A percentile compares a stretch with the other conserved stretches of the same genome.
phyloP scores from a whole-genome alignment of 495 filamentous ascomycete genomes.

The Daldinia loculata region DNA sequence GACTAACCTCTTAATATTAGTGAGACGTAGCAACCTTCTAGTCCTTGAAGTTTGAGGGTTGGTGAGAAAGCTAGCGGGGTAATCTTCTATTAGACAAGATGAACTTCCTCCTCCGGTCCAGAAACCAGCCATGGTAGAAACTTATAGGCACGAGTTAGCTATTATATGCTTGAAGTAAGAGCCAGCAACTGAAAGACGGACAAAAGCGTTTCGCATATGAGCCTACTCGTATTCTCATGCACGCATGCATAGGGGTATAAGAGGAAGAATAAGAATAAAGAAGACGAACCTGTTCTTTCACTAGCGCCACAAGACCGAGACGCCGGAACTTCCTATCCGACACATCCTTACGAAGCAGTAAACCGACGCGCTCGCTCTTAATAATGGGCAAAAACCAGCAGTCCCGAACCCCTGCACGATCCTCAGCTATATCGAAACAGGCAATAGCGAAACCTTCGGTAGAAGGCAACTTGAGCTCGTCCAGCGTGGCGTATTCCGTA shows the following conservation, averaged over 20 bases:
- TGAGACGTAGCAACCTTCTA: too few relatives aligned
- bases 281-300: conserved; percentile 27
- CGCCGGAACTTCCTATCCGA: conserved; percentile 34
- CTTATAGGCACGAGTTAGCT: conserved; percentile 7
- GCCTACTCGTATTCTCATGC: background rate
- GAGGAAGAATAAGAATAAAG: background rate
- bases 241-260: background rate
- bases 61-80: background rate
- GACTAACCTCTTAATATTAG: too few relatives aligned
- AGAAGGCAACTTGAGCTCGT: background rate
- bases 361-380: conserved; percentile 7
- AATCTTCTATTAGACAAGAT: conserved; percentile 16
- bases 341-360: conserved; percentile 16
- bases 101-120: conserved; percentile 23
- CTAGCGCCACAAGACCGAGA: conserved; percentile 9
- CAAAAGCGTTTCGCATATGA: background rate
- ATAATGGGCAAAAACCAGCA: conserved; percentile 31
- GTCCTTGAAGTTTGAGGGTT: too few relatives aligned
- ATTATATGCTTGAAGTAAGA: background rate
- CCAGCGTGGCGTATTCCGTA: background rate
- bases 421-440: conserved; percentile 24
- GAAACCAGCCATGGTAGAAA: conserved; percentile 27
- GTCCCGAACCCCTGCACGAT: conserved; percentile 4
- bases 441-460: conserved; percentile 12
- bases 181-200: background rate